Conservation (phyloP, 768 basidiomycete genomes). For the Suillus paluster region DNA sequence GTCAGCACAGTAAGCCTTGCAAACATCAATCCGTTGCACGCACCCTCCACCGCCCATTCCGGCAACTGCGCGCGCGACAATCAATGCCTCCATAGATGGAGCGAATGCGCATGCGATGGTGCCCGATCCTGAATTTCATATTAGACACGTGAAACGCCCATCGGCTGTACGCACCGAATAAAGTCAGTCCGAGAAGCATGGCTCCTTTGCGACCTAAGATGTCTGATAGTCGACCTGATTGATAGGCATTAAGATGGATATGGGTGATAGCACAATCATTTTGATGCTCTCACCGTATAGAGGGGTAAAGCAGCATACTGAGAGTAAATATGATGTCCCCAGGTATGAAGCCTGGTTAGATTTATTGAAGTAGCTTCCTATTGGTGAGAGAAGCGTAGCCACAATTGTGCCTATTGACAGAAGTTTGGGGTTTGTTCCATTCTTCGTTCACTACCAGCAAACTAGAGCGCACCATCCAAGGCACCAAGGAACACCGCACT, state of each 20-base stretch:
- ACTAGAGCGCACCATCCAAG: constrained; percentile 67
- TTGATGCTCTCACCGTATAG: constrained; percentile 63
- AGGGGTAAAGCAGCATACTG: constrained; percentile 90
- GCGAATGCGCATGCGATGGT: constrained; percentile 88
- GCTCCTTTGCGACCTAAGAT: constrained; percentile 86
- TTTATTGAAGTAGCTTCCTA: constrained; percentile 84
- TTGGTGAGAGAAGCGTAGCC: constrained; percentile 82
- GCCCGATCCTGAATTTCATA: constrained; percentile 60
- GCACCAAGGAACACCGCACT: constrained; percentile 84
- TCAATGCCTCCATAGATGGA: constrained; percentile 81
- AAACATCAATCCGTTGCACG: constrained; percentile 33
- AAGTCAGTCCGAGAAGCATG: constrained; percentile 79
- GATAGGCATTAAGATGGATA: constrained; percentile 27
- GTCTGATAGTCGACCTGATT: constrained; percentile 81
- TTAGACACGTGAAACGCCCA: constrained; percentile 21
- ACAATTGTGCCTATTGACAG: constrained; percentile 69
- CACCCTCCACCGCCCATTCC: constrained; percentile 94
- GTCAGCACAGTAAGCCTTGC: constrained; percentile 19
- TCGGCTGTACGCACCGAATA: constrained; percentile 67
- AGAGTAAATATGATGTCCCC: constrained; percentile 85
- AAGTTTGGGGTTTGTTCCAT: constrained; percentile 8
- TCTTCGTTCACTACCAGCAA: constrained; percentile 1
- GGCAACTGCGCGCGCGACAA: constrained; percentile 81
- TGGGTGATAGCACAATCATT: constrained; percentile 5
- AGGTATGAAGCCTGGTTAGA: constrained; percentile 85